These are phyloP conservation scores for Neocucurbitaria cava DNA, from an alignment of 2,329 filamentous ascomycete genomes.

Conservation along the genomic window DNA sequence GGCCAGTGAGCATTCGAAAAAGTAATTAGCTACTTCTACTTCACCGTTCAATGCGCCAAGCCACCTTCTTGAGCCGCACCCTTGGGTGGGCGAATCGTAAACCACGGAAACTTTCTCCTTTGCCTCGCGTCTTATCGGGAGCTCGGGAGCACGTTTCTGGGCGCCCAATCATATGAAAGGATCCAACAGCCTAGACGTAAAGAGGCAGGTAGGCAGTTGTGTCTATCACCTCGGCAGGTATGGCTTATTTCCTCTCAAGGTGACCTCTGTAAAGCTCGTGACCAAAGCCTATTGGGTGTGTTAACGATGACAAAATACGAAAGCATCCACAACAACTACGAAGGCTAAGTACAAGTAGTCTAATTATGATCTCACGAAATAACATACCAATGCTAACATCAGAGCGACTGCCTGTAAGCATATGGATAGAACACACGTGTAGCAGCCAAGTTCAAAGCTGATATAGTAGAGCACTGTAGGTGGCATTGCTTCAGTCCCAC, in stretches of 20 bases:
- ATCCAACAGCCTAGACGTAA: background rate
- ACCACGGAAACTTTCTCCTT: background rate
- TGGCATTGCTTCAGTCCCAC: background rate
- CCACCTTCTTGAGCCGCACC: constrained; percentile 8
- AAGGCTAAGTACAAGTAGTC: background rate
- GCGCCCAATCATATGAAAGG: background rate
- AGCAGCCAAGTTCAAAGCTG: background rate
- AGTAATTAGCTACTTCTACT: background rate
- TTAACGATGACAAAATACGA: background rate
- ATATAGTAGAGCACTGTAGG: background rate
- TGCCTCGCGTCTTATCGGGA: too few species aligned
- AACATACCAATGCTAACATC: background rate
- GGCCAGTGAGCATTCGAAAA: background rate
- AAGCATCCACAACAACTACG: background rate
- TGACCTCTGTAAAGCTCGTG: background rate
- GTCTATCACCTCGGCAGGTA: background rate
- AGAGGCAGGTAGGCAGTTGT: background rate
- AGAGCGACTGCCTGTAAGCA: background rate
- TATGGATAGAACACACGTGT: background rate
- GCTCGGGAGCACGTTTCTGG: too few species aligned
- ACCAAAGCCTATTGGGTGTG: background rate
- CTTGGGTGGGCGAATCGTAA: constrained; percentile 6
- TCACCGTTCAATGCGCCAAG: constrained; percentile 29
- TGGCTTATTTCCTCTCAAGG: background rate
- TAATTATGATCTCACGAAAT: background rate